These are phyloP conservation scores for Candida ulmi DNA, from an alignment of 805 yeast genomes.

Conservation along the genomic window DNA sequence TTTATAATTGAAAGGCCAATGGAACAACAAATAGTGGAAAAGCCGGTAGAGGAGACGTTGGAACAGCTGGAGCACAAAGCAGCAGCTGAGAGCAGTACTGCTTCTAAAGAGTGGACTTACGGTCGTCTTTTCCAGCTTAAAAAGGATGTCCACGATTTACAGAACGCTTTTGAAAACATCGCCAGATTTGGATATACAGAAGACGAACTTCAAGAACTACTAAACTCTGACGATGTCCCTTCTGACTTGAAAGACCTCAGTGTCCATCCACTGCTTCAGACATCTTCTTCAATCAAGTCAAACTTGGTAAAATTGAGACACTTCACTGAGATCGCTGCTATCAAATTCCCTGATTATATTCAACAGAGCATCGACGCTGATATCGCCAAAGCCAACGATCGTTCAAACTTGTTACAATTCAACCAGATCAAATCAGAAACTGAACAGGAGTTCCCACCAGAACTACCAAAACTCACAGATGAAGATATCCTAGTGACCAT, in stretches of 20 bases:
- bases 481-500: conserved; percentile 52
- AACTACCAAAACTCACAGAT: conserved; percentile 52
- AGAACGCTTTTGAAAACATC: conserved; percentile 4
- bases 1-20: too few species aligned
- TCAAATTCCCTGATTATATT: background rate
- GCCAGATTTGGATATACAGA: background rate
- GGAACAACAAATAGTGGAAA: too few species aligned
- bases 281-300: background rate
- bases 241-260: background rate
- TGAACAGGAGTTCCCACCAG: conserved; percentile 32
- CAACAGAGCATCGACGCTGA: background rate
- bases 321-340: background rate
- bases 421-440: background rate
- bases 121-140: conserved; percentile 1
- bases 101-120: background rate
- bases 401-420: background rate
- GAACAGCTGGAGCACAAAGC: too few species aligned
- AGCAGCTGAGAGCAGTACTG: too few species aligned
- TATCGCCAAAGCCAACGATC: background rate
- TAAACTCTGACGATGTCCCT: background rate
- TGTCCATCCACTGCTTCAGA: background rate
- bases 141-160: conserved; percentile 3
- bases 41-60: too few species aligned
- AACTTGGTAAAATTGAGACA: background rate
- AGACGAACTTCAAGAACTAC: background rate